Evolutionary conservation across 768 basidiomycete genomes (phyloP).

Genomic region (Amyloporia xantha): DNA sequence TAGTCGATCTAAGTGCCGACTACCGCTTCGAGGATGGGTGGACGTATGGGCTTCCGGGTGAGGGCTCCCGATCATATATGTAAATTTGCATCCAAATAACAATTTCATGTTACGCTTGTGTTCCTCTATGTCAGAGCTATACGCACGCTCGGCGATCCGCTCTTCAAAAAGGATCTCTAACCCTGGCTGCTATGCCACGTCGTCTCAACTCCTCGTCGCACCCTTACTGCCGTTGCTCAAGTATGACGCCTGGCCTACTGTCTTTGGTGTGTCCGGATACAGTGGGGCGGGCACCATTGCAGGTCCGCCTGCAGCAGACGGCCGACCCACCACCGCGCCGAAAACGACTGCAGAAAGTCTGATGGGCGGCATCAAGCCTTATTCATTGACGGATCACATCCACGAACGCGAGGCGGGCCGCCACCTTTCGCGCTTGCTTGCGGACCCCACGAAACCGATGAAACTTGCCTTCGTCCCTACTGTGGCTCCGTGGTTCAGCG

Average conservation of each 20-base stretch:
- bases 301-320: constrained; percentile 54
- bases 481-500: constrained; percentile 94
- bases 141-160: constrained; percentile 64
- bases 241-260: constrained; percentile 57
- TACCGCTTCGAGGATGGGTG: constrained; percentile 92
- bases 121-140: constrained; percentile 66
- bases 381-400: constrained; percentile 93
- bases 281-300: constrained; percentile 90
- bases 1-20: constrained; percentile 92
- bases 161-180: constrained; percentile 85
- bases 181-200: constrained; percentile 96
- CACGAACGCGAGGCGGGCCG: constrained; percentile 93
- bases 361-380: constrained; percentile 70
- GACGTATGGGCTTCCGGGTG: constrained; percentile 99
- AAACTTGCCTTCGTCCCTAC: constrained; percentile 81
- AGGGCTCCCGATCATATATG: constrained; percentile 43
- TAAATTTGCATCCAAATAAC: constrained; percentile 23
- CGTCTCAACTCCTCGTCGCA: constrained; percentile 85
- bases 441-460: constrained; percentile 27
- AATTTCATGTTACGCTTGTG: constrained; percentile 28
- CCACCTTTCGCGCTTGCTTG: constrained; percentile 67
- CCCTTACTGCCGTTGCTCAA: constrained; percentile 75
- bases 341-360: constrained; percentile 79
- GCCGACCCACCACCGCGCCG: constrained; percentile 66
- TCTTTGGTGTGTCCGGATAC: constrained; percentile 92